Evolutionary conservation across 306 rosid genomes (phyloP).

Genomic region (Prinsepia uniflora): DNA sequence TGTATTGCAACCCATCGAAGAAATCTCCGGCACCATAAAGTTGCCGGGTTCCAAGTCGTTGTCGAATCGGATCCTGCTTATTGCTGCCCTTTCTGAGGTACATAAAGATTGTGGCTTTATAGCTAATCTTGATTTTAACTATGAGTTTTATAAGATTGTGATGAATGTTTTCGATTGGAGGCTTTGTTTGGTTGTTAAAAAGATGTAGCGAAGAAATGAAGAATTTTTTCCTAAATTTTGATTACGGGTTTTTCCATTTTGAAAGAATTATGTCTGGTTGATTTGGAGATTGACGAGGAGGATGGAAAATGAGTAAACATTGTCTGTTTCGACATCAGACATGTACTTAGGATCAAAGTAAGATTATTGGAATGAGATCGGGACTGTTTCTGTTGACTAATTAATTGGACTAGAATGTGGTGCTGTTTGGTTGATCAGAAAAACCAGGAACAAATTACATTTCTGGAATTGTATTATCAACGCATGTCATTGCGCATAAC

Average conservation of each 20-base stretch:
- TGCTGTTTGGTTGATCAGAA: background rate
- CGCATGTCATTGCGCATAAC: background rate
- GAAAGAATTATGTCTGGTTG: background rate
- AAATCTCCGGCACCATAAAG: constrained; percentile 71
- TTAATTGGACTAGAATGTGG: background rate
- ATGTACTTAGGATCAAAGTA: background rate
- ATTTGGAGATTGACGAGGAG: background rate
- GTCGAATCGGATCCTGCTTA: constrained; percentile 86
- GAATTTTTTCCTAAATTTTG: background rate
- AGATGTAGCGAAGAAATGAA: background rate
- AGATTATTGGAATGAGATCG: background rate
- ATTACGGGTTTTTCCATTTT: background rate
- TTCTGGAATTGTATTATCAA: background rate
- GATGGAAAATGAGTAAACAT: background rate
- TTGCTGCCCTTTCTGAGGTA: constrained; percentile 99
- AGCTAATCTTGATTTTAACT: background rate
- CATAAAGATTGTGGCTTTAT: constrained; percentile 9
- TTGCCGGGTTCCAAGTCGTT: constrained; percentile 97
- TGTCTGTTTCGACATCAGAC: background rate
- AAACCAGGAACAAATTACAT: background rate
- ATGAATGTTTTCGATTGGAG: no score
- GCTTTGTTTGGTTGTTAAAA: constrained; percentile 12
- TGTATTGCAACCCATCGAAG: constrained; percentile 74
- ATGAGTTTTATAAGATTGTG: no score
- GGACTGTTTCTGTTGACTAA: background rate